Conservation (phyloP, 2,329 filamentous ascomycete genomes). For the Dothistroma pini region DNA sequence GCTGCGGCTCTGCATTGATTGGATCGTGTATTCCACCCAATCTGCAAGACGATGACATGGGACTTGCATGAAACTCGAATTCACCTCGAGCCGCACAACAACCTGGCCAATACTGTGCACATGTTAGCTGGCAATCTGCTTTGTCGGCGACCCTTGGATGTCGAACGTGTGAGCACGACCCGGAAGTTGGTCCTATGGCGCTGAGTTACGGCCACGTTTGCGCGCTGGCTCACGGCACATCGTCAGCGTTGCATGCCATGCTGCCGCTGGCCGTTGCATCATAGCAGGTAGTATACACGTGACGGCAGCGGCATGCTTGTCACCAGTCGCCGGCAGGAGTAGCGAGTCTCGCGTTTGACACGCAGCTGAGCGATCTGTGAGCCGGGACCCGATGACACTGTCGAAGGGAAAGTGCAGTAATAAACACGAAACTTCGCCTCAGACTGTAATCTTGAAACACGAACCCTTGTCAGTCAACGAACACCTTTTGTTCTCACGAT, state of each 20-base stretch:
- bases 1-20: background rate
- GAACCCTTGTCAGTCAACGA: background rate
- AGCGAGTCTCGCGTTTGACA: background rate
- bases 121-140: background rate
- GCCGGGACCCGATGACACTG: constrained; percentile 6
- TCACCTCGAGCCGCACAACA: background rate
- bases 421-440: background rate
- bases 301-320: background rate
- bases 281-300: background rate
- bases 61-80: background rate
- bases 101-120: background rate
- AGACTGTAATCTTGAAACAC: background rate
- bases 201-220: background rate
- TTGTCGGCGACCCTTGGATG: background rate
- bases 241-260: background rate
- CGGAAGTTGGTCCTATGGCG: background rate
- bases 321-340: constrained; percentile 1
- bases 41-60: background rate
- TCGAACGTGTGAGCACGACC: background rate
- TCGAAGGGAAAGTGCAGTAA: background rate
- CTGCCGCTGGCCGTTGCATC: background rate
- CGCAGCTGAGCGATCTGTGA: constrained; percentile 1
- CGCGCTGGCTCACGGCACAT: background rate
- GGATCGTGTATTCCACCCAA: background rate
- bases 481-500: background rate